Evolutionary conservation across 2,329 filamentous ascomycete genomes (phyloP).

Genomic region (Trichophyton schoenleinii): DNA sequence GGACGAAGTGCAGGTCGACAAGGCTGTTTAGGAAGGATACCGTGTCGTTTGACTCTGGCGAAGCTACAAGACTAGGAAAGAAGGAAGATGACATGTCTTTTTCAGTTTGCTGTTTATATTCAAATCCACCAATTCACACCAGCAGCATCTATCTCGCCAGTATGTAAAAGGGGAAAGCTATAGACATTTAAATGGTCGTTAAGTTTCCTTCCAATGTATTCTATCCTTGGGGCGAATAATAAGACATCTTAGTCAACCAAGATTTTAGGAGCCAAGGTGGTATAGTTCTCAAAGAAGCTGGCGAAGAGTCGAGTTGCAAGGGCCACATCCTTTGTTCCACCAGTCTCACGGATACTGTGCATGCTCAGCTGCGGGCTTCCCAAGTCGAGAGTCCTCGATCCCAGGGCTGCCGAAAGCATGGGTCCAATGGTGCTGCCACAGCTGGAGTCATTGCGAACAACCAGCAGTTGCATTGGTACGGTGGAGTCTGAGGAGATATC

Average conservation of each 20-base stretch:
- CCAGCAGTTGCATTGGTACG: slow-evolving; percentile 88
- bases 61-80: neutral
- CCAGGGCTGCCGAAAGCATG: slow-evolving; percentile 81
- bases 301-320: slow-evolving; percentile 77
- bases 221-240: too few species aligned
- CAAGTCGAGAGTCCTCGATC: slow-evolving; percentile 77
- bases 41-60: neutral
- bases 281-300: slow-evolving; percentile 75
- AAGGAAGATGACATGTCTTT: neutral
- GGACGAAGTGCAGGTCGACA: neutral
- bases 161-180: neutral
- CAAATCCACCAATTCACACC: neutral
- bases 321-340: slow-evolving; percentile 75
- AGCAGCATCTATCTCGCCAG: neutral
- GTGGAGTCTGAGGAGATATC: slow-evolving; percentile 41
- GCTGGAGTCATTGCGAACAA: slow-evolving; percentile 86
- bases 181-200: neutral
- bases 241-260: slow-evolving; percentile 47
- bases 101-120: neutral
- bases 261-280: slow-evolving; percentile 69
- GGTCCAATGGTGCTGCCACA: slow-evolving; percentile 96
- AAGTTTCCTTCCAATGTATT: too few species aligned
- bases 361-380: slow-evolving; percentile 92
- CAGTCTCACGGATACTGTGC: slow-evolving; percentile 93
- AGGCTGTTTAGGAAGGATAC: neutral